These are phyloP conservation scores for Calocybe indica DNA, from an alignment of 768 basidiomycete genomes.

Conservation along the genomic window DNA sequence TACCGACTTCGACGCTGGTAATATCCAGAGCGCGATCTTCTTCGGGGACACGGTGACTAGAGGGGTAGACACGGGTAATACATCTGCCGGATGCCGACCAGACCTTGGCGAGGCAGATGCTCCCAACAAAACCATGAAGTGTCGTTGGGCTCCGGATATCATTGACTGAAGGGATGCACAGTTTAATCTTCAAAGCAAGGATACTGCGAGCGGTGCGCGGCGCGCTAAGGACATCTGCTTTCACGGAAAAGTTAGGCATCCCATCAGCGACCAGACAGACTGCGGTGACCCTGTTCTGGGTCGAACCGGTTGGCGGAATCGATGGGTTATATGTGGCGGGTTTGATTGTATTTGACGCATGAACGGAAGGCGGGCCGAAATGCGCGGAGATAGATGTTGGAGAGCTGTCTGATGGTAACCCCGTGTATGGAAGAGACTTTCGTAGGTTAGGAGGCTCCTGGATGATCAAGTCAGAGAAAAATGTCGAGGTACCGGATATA, in stretches of 20 bases:
- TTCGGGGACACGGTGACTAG: constrained; percentile 42
- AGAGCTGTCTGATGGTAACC: neutral
- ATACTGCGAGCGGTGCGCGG: constrained; percentile 27
- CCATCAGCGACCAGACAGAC: constrained; percentile 61
- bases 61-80: constrained; percentile 53
- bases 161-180: constrained; percentile 50
- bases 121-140: constrained; percentile 60
- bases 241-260: constrained; percentile 57
- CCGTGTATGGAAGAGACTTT: too few species aligned
- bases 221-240: constrained; percentile 47
- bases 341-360: constrained; percentile 1
- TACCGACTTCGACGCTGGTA: constrained; percentile 40
- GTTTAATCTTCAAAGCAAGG: constrained; percentile 47
- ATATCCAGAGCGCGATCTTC: constrained; percentile 50
- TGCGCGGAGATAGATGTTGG: constrained; percentile 8
- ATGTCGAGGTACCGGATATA: constrained; percentile 24
- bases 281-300: constrained; percentile 25
- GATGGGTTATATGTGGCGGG: constrained; percentile 6
- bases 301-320: constrained; percentile 11
- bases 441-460: constrained; percentile 11
- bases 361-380: neutral
- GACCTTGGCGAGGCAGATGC: constrained; percentile 45
- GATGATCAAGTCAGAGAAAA: constrained; percentile 38
- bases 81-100: constrained; percentile 57
- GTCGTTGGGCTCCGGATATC: constrained; percentile 47